Conservation (phyloP, 192 early-diverging fungal species). For the Haplosporangium gracile region DNA sequence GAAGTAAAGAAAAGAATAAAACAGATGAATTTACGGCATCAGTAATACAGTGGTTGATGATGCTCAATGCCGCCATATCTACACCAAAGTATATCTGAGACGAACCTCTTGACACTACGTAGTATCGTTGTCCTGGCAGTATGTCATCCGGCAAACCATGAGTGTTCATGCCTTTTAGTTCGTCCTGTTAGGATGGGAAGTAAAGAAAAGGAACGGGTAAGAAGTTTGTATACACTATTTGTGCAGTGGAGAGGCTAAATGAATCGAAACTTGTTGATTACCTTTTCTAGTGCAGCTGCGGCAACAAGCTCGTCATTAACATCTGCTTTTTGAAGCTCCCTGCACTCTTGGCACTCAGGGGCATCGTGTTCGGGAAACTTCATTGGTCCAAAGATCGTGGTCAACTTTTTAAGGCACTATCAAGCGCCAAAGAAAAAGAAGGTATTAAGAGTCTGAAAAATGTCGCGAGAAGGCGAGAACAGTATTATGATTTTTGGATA, state of each 20-base stretch:
- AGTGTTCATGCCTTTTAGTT: constrained; percentile 13
- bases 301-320: constrained; percentile 7
- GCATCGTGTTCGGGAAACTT: constrained; percentile 7
- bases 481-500: not conserved
- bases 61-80: too few relatives aligned
- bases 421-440: not conserved
- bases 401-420: constrained; percentile 10
- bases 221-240: not conserved
- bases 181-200: not conserved
- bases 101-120: constrained; percentile 26
- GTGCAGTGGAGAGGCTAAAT: too few relatives aligned
- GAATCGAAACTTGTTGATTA: not conserved
- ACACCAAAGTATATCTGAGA: not conserved
- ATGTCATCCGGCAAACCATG: constrained; percentile 14
- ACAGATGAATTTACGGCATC: not conserved
- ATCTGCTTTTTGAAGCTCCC: not conserved
- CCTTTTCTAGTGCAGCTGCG: constrained; percentile 37
- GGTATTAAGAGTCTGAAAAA: not conserved
- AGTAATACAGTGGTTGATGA: too few relatives aligned
- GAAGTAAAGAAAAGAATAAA: not conserved
- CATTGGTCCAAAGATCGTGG: constrained; percentile 20
- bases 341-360: constrained; percentile 22
- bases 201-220: not conserved
- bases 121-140: constrained; percentile 8
- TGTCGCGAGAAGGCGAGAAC: not conserved